These are phyloP conservation scores for Chalciporus sp. DNA, from an alignment of 1,284 basidiomycete genomes.

Conservation along the genomic window DNA sequence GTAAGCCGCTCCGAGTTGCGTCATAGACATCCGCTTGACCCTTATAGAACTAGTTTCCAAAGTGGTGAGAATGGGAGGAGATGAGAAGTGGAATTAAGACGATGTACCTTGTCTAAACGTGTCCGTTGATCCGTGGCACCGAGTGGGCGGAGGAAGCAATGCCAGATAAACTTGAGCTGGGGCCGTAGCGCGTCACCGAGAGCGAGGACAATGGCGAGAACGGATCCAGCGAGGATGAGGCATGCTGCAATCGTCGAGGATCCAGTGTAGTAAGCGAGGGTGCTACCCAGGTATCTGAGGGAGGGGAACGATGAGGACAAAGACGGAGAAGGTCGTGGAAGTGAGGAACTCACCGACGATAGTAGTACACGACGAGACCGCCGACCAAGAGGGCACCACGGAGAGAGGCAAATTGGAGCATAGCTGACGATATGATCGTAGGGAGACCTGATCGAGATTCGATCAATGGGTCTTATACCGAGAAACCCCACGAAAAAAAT, in stretches of 20 bases:
- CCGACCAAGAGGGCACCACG: slow-evolving; percentile 22
- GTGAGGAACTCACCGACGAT: slow-evolving; percentile 17
- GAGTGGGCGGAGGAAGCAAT: slow-evolving; percentile 49
- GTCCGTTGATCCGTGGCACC: slow-evolving; percentile 41
- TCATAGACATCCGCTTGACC: slow-evolving; percentile 77
- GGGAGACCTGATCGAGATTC: background rate
- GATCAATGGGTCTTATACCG: slow-evolving; percentile 20
- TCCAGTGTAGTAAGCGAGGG: slow-evolving; percentile 33
- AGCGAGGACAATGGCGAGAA: slow-evolving; percentile 23
- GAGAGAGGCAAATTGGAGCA: slow-evolving; percentile 9
- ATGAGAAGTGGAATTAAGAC: background rate
- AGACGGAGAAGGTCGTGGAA: too few relatives aligned
- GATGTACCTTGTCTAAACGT: slow-evolving; percentile 45
- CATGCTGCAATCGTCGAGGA: slow-evolving; percentile 31
- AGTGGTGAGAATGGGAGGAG: background rate
- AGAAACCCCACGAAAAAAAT: background rate
- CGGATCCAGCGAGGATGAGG: slow-evolving; percentile 28
- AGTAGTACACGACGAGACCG: slow-evolving; percentile 19
- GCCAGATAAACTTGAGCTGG: slow-evolving; percentile 49
- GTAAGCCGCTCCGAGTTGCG: slow-evolving; percentile 56
- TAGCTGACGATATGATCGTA: background rate
- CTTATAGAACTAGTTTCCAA: slow-evolving; percentile 53
- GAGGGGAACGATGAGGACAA: slow-evolving; percentile 2
- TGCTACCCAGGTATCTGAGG: slow-evolving; percentile 16
- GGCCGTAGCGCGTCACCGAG: slow-evolving; percentile 36